Percentiles rank a stretch among this genome's conserved stretches.
These are phyloP conservation scores for Zelonia costaricensis DNA, from an alignment of 208 protist genomes.

Conservation along the genomic window DNA sequence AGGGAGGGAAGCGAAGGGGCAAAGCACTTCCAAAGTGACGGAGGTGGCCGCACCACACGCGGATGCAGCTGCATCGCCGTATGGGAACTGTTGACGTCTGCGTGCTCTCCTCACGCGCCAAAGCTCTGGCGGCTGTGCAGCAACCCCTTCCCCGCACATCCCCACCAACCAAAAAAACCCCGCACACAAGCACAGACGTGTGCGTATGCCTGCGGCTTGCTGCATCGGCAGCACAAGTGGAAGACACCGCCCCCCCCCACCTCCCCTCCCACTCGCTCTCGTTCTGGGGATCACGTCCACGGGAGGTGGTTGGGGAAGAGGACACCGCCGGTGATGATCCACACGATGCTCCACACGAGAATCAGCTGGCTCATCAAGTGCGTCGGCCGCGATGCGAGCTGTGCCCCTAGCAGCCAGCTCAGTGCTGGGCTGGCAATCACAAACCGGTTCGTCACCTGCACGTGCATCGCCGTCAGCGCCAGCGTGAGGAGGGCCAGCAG, in stretches of 20 bases:
- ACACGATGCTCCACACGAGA: constrained; percentile 51
- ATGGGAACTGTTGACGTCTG: no score
- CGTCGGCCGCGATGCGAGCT: constrained; percentile 42
- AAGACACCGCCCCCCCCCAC: not conserved
- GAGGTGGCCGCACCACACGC: no score
- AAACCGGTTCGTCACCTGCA: constrained; percentile 83
- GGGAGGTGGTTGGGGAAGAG: constrained; percentile 78
- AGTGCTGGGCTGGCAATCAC: constrained; percentile 66
- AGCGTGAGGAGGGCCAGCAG: constrained; percentile 45
- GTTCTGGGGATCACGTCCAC: constrained; percentile 55
- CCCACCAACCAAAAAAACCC: not conserved
- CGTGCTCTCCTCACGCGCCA: no score
- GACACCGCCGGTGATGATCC: constrained; percentile 51
- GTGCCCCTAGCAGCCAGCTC: constrained; percentile 57
- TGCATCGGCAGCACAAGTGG: not conserved
- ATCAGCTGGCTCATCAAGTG: constrained; percentile 35
- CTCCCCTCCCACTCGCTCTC: not conserved
- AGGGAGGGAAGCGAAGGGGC: no score
- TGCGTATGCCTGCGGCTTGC: not conserved
- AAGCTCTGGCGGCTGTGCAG: no score
- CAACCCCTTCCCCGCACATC: no score
- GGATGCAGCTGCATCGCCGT: no score
- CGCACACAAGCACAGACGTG: not conserved
- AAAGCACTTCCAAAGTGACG: no score
- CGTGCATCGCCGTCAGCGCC: constrained; percentile 64